Evolutionary conservation across 352 stramenopile species (phyloP), one percentile per base, ranked within the genome.

Genomic region (Thalassiosira oceanica): DNA sequence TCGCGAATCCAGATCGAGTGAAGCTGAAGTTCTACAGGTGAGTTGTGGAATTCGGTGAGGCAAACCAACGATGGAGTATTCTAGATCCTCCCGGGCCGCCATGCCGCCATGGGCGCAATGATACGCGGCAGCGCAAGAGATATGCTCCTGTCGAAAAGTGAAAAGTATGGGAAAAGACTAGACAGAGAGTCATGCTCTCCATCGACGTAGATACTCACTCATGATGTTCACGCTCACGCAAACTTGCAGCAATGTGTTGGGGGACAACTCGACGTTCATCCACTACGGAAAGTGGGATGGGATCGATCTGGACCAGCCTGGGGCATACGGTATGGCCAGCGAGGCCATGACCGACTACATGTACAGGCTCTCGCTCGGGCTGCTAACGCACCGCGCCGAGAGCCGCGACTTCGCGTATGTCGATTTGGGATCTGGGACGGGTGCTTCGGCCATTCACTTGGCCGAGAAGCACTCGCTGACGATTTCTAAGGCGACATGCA

Each of bases 271-370:
- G 0, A 54, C 50, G 6, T 66, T 72, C 23, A 78, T 78, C 44
- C 68, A 78, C 33, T 78, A 74, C 53, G 53, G 46, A 35, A 58
- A 69, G 69, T 63, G 71, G 66, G 58, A 81, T 52, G 41, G 65
- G 26, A 35, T 52, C 39, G 39, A 52, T 65, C 15, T 13, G 7
- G 51, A 68, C 57, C 24, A 56, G 37, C 36, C 54, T 44, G 39
- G 71, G 21, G 42, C 53, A 15, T 58, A 69, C 58, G 44, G 66
- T 43, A 49, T 63, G 10, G 65, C 71, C 0, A 67, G 53, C 5
- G 72, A 81, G 41, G 35, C 57, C 4, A 81, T 81, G 72, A 81
- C 72, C 0, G 60, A 76, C 45, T 81, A 69, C 48, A 61, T 81
- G 42, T 81, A 61, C 51, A 64, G 41, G 11, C 20, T 72, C 11